Evolutionary conservation across 2,329 filamentous ascomycete genomes (phyloP).

Genomic region (Xylaria arbuscula): DNA sequence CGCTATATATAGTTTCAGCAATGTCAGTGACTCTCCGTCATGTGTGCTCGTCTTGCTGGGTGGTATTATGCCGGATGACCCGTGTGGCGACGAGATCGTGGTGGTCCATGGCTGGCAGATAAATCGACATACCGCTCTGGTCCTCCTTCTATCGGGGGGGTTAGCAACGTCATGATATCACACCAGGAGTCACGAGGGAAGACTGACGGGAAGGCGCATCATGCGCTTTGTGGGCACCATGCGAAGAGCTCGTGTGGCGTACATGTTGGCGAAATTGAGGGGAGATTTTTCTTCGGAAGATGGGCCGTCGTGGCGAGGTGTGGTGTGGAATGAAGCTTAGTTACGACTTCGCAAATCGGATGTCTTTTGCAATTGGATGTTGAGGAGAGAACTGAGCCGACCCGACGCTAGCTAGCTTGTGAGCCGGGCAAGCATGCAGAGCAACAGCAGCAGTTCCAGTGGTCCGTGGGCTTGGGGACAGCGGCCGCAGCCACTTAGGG

Average conservation of each 20-base stretch:
- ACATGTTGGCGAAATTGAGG: constrained; percentile 63
- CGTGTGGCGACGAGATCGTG: constrained; percentile 27
- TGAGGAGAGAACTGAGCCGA: constrained; percentile 34
- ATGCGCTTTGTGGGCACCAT: constrained; percentile 75
- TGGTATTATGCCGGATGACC: constrained; percentile 4
- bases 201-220: constrained; percentile 77
- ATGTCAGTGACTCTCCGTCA: constrained; percentile 29
- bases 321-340: constrained; percentile 28
- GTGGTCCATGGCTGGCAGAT: constrained; percentile 38
- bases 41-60: constrained; percentile 12
- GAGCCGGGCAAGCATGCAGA: constrained; percentile 12
- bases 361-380: constrained; percentile 32
- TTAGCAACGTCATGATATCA: constrained; percentile 53
- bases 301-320: constrained; percentile 17
- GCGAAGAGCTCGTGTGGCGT: constrained; percentile 71
- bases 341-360: constrained; percentile 19
- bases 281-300: constrained; percentile 39
- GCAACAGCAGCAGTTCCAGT: constrained; percentile 27
- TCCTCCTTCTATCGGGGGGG: constrained; percentile 68
- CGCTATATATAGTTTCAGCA: constrained; percentile 64
- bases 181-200: constrained; percentile 27
- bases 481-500: constrained; percentile 30
- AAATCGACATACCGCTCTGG: constrained; percentile 69
- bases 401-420: constrained; percentile 25
- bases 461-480: constrained; percentile 33